These are phyloP conservation scores for Dipteronia dyeriana DNA, from an alignment of 345 rosid genomes.

Conservation along the genomic window DNA sequence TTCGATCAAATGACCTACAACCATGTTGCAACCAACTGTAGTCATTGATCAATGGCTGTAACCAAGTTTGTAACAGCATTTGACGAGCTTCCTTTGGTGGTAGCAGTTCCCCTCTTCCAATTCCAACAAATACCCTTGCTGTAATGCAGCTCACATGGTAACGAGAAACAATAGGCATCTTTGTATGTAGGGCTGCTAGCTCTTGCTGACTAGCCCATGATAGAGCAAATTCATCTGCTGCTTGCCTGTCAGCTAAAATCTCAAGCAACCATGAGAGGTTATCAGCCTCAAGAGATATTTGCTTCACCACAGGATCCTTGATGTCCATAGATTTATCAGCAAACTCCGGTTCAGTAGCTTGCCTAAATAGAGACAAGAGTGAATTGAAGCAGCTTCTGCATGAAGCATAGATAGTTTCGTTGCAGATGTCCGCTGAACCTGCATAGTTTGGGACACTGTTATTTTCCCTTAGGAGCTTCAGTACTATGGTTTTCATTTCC, in stretches of 20 bases:
- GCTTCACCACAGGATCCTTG: constrained; percentile 58
- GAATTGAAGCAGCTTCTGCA: constrained; percentile 70
- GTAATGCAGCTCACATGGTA: constrained; percentile 88
- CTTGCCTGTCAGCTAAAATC: constrained; percentile 74
- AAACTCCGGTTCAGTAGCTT: constrained; percentile 55
- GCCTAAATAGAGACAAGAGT: constrained; percentile 55
- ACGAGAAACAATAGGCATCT: constrained; percentile 70
- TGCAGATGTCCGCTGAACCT: constrained; percentile 59
- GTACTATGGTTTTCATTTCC: constrained; percentile 82
- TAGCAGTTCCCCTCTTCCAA: constrained; percentile 88
- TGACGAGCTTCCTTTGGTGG: constrained; percentile 83
- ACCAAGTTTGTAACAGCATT: constrained; percentile 73
- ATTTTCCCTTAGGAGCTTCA: constrained; percentile 89
- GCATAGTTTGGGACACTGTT: constrained; percentile 43
- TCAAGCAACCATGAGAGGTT: constrained; percentile 92
- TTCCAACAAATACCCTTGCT: constrained; percentile 76
- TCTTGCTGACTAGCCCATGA: constrained; percentile 86
- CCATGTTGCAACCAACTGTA: constrained; percentile 96
- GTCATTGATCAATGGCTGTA: constrained; percentile 88
- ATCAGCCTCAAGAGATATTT: constrained; percentile 79
- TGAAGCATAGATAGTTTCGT: constrained; percentile 60
- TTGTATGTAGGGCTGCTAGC: constrained; percentile 62
- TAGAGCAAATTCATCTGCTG: constrained; percentile 75
- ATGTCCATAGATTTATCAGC: constrained; percentile 26
- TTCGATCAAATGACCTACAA: constrained; percentile 80